phyloP scores from a whole-genome alignment of 2,329 filamentous ascomycete species.

The Cercospora canescens region DNA sequence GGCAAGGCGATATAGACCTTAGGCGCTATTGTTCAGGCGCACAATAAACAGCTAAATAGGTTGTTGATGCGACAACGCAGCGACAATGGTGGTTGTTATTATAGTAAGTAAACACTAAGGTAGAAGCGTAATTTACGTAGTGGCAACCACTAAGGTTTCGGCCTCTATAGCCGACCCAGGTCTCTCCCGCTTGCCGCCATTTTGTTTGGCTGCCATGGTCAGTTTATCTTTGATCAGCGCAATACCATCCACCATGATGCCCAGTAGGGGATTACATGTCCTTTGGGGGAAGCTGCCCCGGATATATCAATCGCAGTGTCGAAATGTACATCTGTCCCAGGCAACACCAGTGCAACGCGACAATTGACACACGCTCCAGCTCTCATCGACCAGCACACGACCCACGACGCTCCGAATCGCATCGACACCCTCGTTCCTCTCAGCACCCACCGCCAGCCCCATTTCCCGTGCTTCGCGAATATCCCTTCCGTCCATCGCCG shows the following conservation, averaged over 20 bases:
- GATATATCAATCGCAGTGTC: constrained; percentile 27
- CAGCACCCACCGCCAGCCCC: constrained; percentile 13
- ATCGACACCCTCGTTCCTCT: constrained; percentile 4
- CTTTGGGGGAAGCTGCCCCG: constrained; percentile 29
- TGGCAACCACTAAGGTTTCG: neutral
- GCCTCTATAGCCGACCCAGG: neutral
- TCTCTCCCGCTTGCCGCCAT: neutral
- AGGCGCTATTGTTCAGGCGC: neutral
- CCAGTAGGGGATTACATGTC: constrained; percentile 48
- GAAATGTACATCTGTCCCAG: constrained; percentile 27
- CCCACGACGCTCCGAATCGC: constrained; percentile 15
- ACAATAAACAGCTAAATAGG: neutral
- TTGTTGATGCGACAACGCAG: neutral
- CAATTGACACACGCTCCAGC: constrained; percentile 18
- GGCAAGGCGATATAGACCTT: neutral
- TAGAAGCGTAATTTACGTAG: too few relatives aligned
- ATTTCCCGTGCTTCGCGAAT: constrained; percentile 18
- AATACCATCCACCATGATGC: constrained; percentile 41
- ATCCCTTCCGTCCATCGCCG: constrained; percentile 20
- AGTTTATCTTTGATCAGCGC: neutral
- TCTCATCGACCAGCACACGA: constrained; percentile 28
- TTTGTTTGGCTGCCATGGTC: neutral
- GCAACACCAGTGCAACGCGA: neutral
- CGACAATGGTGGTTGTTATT: neutral
- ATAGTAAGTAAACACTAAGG: neutral